phyloP scores from a whole-genome alignment of 129 eudicot species.

The Ambrosia trifida region DNA sequence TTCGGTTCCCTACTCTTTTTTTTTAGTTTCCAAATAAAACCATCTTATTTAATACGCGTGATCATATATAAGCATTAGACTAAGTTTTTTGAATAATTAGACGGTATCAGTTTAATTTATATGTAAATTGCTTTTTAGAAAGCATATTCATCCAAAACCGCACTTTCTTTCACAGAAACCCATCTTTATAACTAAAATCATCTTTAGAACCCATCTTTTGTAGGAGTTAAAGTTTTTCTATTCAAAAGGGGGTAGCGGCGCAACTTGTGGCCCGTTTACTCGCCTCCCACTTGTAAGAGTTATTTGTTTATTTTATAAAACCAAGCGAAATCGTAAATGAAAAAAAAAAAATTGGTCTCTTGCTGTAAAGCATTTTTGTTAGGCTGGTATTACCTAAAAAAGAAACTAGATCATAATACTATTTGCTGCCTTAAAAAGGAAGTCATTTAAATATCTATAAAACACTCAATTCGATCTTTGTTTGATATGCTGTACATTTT shows the following conservation, averaged over 20 bases:
- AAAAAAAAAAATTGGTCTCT: conserved; percentile 7
- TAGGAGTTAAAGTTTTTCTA: too few relatives aligned
- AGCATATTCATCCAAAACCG: conserved; percentile 40
- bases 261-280: too few relatives aligned
- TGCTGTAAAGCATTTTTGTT: conserved; percentile 40
- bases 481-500: conserved; percentile 20
- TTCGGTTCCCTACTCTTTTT: not conserved
- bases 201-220: too few relatives aligned
- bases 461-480: conserved; percentile 19
- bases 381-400: conserved; percentile 40
- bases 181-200: conserved; percentile 8
- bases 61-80: not conserved
- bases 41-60: conserved; percentile 18
- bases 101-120: conserved; percentile 11
- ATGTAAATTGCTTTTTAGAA: conserved; percentile 25
- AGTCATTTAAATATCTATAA: conserved; percentile 15
- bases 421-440: conserved; percentile 30
- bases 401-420: conserved; percentile 13
- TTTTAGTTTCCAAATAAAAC: not conserved
- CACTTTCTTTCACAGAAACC: conserved; percentile 21
- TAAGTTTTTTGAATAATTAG: not conserved
- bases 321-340: too few relatives aligned
- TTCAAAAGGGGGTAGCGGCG: too few relatives aligned
- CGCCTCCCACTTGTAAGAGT: too few relatives aligned
- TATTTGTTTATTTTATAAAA: too few relatives aligned